phyloP scores from a whole-genome alignment of 805 yeast genomes.

The Blastobotrys parvus region DNA sequence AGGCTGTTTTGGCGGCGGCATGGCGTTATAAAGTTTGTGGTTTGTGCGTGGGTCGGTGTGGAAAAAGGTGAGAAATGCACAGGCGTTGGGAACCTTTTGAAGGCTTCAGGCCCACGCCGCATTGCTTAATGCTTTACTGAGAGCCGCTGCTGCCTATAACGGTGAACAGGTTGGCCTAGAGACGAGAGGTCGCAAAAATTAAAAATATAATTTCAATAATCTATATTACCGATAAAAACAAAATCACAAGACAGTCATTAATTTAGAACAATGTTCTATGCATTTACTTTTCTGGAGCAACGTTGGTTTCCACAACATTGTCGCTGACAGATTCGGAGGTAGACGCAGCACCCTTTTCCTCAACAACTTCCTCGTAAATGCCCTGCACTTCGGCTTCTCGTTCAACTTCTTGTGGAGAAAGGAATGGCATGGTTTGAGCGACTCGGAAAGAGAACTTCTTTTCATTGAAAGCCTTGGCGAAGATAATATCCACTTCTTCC shows the following conservation, averaged over 20 bases:
- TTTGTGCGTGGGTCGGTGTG: no score
- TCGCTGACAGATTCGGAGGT: background rate
- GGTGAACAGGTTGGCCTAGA: background rate
- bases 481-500: conserved; percentile 59
- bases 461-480: conserved; percentile 52
- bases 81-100: no score
- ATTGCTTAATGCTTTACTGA: no score
- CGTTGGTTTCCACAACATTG: background rate
- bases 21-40: background rate
- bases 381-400: conserved; percentile 53
- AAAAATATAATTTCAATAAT: background rate
- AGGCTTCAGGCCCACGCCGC: no score
- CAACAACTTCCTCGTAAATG: conserved; percentile 24
- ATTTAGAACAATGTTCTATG: background rate
- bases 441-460: conserved; percentile 53
- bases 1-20: conserved; percentile 7
- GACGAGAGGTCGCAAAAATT: background rate
- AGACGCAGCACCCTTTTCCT: background rate
- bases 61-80: no score
- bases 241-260: background rate
- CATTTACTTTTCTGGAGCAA: background rate
- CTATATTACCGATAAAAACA: background rate
- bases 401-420: conserved; percentile 50
- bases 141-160: no score
- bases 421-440: conserved; percentile 54